Percentiles rank a stretch among this genome's conserved stretches.
Evolutionary conservation across 768 basidiomycete genomes (phyloP).

Genomic region (Phlegmacium glaucopus): DNA sequence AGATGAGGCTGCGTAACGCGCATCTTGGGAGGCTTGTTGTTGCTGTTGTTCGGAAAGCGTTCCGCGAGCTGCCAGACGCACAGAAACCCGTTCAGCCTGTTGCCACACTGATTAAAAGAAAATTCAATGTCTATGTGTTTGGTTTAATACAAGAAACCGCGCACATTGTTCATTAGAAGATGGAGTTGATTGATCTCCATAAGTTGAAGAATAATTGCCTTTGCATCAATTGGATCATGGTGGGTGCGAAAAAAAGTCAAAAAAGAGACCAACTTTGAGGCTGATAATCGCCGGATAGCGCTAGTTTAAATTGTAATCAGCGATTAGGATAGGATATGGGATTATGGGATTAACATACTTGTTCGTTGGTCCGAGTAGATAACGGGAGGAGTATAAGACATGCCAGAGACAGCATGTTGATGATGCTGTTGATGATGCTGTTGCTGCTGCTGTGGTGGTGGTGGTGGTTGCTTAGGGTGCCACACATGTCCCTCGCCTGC

Average conservation of each 20-base stretch:
- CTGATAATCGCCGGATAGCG: conserved; percentile 40
- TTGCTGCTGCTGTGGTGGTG: background rate
- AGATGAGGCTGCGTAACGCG: conserved; percentile 30
- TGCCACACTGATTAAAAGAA: conserved; percentile 44
- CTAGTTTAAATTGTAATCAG: conserved; percentile 17
- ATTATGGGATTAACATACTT: conserved; percentile 33
- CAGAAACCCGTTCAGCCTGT: conserved; percentile 48
- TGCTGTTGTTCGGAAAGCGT: conserved; percentile 28
- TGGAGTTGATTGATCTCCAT: conserved; percentile 27
- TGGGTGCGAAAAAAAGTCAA: conserved; percentile 4
- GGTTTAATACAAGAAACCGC: conserved; percentile 1
- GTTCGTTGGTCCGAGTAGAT: conserved; percentile 58
- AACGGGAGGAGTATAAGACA: conserved; percentile 41
- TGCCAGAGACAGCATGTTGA: conserved; percentile 26
- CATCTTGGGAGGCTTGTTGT: conserved; percentile 19
- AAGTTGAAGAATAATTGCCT: conserved; percentile 20
- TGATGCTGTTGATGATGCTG: conserved; percentile 16
- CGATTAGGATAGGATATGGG: conserved; percentile 3
- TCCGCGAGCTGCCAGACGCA: conserved; percentile 56
- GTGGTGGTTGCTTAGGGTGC: conserved; percentile 9
- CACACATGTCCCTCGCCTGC: conserved; percentile 26
- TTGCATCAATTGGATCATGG: conserved; percentile 3
- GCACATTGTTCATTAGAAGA: conserved; percentile 6
- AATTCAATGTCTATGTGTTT: background rate
- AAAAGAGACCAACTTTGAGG: conserved; percentile 31